Percentiles rank a stretch among this genome's conserved stretches.
phyloP scores from a whole-genome alignment of 495 filamentous ascomycete genomes.

The Lindgomyces ingoldianus region DNA sequence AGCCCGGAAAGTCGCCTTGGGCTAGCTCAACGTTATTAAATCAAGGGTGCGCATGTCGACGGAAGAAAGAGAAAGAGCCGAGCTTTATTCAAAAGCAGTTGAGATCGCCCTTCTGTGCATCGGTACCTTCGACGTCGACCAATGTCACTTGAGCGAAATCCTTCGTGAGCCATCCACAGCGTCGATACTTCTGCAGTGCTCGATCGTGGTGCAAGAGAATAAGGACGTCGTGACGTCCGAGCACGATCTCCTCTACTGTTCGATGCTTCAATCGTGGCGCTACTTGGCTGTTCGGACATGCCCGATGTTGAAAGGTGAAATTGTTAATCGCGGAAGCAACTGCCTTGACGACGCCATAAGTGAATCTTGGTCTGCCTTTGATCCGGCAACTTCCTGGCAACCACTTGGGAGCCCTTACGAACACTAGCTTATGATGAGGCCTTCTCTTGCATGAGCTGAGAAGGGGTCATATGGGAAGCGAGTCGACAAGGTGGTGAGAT shows the following conservation, averaged over 20 bases:
- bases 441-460: neutral
- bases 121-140: slow-evolving; percentile 32
- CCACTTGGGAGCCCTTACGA: slow-evolving; percentile 18
- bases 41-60: slow-evolving; percentile 1
- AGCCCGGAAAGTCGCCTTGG: slow-evolving; percentile 11
- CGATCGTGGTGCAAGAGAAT: slow-evolving; percentile 31
- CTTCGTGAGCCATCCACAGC: slow-evolving; percentile 5
- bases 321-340: neutral
- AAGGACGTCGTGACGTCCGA: neutral
- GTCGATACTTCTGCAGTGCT: slow-evolving; percentile 27
- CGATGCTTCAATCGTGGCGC: slow-evolving; percentile 11
- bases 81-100: slow-evolving; percentile 19
- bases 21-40: slow-evolving; percentile 20
- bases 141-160: slow-evolving; percentile 5
- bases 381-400: slow-evolving; percentile 17
- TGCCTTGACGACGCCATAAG: slow-evolving; percentile 20
- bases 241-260: neutral
- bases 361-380: slow-evolving; percentile 28
- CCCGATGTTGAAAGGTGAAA: neutral
- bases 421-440: slow-evolving; percentile 44
- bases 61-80: slow-evolving; percentile 12
- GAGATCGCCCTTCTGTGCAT: slow-evolving; percentile 34
- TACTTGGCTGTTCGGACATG: neutral
- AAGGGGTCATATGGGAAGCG: no score
- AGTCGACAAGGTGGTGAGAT: no score